Evolutionary conservation across 768 basidiomycete species (phyloP), one percentile per base, ranked within the genome.

Genomic region (Rhizopogon salebrosus): DNA sequence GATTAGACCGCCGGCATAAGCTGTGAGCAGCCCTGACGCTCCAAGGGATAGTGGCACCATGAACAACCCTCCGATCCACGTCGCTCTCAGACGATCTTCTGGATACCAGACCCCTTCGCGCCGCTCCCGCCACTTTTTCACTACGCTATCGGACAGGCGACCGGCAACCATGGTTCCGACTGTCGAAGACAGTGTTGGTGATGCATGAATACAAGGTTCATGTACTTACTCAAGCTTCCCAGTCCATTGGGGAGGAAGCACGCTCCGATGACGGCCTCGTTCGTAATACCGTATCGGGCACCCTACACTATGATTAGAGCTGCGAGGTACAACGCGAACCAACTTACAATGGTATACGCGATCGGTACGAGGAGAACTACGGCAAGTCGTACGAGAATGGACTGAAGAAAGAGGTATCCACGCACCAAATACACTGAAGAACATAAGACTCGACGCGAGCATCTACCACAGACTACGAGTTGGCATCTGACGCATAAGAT

Each of bases 331-430:
- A 26, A 13, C 3, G 6, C 38, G 45, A 7, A 8, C 16, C 23
- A 10, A 7, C 81, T 56, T 55, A 87, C 87, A 26, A 89, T 73
- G 0, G 85, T 88, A 56, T 81, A 85, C 0, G 84, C 75, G 6
- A 89, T 66, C 1, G 87, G 87, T 13, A 84, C 63, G 45, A 87
- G 61, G 2, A 87, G 60, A 11, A 57, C 76, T 71, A 24, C 22
- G 41, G 3, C 20, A 6, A 13, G 31, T 18, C 24, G 20, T 42
- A 20, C 24, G 22, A 22, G 9, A 4, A 41, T 34, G 18, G 4
- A 3, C 7, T 3, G 22, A 14, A 16, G 4, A 24, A 9, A 16
- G 13, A n/a, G 1, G 13, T 11, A 1, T n/a, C 52, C 18, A 77
- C 82, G 26, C 71, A 68, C 65, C 59, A 41, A 49, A 67, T 41